These are phyloP conservation scores for Lojkania enalia DNA, from an alignment of 2,329 filamentous ascomycete species.

Conservation along the genomic window DNA sequence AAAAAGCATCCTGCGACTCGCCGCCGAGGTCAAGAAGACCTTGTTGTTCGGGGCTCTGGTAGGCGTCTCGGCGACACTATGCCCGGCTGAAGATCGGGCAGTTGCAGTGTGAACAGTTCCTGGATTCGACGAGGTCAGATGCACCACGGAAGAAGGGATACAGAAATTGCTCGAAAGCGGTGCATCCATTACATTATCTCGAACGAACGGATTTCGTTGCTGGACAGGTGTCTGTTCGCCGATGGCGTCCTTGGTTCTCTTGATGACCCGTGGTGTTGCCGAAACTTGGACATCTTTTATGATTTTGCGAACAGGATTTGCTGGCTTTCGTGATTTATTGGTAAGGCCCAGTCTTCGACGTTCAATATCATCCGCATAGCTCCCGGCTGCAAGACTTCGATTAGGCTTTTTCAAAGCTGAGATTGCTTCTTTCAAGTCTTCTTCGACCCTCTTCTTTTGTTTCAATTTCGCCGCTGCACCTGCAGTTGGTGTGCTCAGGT, in stretches of 20 bases:
- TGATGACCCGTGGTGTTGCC: slow-evolving; percentile 47
- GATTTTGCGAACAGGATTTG: slow-evolving; percentile 31
- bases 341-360: slow-evolving; percentile 49
- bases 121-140: slow-evolving; percentile 24
- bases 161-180: slow-evolving; percentile 36
- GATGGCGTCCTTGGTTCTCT: slow-evolving; percentile 38
- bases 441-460: slow-evolving; percentile 69
- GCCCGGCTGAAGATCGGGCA: slow-evolving; percentile 32
- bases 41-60: slow-evolving; percentile 43
- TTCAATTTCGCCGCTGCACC: slow-evolving; percentile 61
- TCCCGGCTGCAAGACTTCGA: slow-evolving; percentile 67
- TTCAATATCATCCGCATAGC: slow-evolving; percentile 69
- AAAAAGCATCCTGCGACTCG: slow-evolving; percentile 34
- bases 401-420: slow-evolving; percentile 75
- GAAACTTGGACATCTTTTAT: slow-evolving; percentile 45
- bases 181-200: slow-evolving; percentile 18
- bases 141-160: slow-evolving; percentile 48
- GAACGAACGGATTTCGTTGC: slow-evolving; percentile 30
- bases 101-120: slow-evolving; percentile 31
- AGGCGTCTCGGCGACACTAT: slow-evolving; percentile 48
- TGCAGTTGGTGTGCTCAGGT: slow-evolving; percentile 57
- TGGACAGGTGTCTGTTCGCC: slow-evolving; percentile 35
- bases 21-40: slow-evolving; percentile 25
- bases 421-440: slow-evolving; percentile 74
- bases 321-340: slow-evolving; percentile 33